phyloP scores from a whole-genome alignment of 768 basidiomycete species.

The Lactifluus volemus region DNA sequence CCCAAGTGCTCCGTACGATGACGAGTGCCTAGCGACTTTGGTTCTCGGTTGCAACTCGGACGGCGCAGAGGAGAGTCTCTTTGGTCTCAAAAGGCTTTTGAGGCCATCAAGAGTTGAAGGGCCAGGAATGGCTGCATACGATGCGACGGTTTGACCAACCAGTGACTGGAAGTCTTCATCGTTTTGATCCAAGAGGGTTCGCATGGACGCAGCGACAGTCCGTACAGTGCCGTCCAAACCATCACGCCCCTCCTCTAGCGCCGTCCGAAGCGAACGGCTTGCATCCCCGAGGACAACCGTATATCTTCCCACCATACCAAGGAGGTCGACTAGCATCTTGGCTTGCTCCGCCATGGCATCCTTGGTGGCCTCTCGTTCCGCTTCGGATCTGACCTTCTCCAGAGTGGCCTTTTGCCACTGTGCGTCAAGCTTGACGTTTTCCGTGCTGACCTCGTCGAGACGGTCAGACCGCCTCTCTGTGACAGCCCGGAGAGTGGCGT shows the following conservation, averaged over 20 bases:
- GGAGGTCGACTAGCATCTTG: constrained; percentile 55
- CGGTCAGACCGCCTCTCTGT: constrained; percentile 73
- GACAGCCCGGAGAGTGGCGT: constrained; percentile 76
- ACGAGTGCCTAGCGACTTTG: constrained; percentile 35
- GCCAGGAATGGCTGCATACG: constrained; percentile 38
- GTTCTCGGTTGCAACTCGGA: constrained; percentile 30
- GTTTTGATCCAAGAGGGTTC: constrained; percentile 52
- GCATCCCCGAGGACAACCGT: constrained; percentile 63
- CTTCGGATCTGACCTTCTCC: constrained; percentile 57
- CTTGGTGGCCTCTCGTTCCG: constrained; percentile 53
- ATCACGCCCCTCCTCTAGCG: constrained; percentile 31
- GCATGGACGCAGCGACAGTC: constrained; percentile 44
- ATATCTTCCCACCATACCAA: constrained; percentile 75
- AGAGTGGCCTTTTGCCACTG: constrained; percentile 58
- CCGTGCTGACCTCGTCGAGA: constrained; percentile 59
- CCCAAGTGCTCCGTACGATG: constrained; percentile 33
- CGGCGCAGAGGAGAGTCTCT: constrained; percentile 44
- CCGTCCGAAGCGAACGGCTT: constrained; percentile 35
- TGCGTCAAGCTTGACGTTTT: constrained; percentile 66
- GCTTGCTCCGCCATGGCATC: constrained; percentile 58
- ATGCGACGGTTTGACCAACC: constrained; percentile 57
- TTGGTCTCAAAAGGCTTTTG: constrained; percentile 38
- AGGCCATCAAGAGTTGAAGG: constrained; percentile 37
- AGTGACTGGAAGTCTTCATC: constrained; percentile 60
- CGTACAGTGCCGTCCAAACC: constrained; percentile 33